Base-by-base conservation (phyloP, 139 green algal species). In the Auxenochlorella pyrenoidosa region DNA sequence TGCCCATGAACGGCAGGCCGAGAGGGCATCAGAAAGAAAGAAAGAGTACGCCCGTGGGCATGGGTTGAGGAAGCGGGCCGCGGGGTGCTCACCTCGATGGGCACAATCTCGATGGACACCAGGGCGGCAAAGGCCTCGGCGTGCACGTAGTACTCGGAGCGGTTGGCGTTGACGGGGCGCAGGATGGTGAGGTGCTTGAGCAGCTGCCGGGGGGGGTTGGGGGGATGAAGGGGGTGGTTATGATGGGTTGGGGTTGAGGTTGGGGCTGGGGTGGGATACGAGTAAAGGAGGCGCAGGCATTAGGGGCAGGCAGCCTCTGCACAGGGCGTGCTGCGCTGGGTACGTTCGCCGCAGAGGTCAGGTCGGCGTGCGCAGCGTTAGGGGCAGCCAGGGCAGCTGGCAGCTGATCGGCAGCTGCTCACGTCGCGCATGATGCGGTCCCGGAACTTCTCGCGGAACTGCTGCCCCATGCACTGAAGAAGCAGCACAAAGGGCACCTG, bases 91-190 rank as follows among this genome's bases (percentile, higher is more conserved):
- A 85, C 82, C 43, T 86, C 71, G 32, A 87, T 81, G 71, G 51
- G 59, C 83, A 87, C 83, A 30, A 87, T 78, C n/a, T 86, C 82
- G 22, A 86, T 86, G 16, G 82, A 86, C 66, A 86, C 82, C 66
- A 86, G 82, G 4, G 82, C 82, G 24, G 82, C 82, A 86, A 86
- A 86, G 6, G 70, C 82, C 76, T 96, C 94, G 59, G 94, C 92
- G 21, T 96, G 90, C 19, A 86, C 77, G 84, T 94, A 96, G 68
- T 95, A 96, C n/a, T 94, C 87, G 6, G 65, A 65, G 59, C 94
- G 83, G 77, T 92, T 83, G 3, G 78, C 87, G 36, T 87, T 75
- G 10, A 89, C 6, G 3, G 90, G 72, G 22, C 94, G 93, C 87
- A 94, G 93, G 26, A 87, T 80, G 16, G 89, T 93, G 26, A 96